Base-by-base conservation (phyloP, 176 grass and related monocot genomes). In the Oryza longistaminata region DNA sequence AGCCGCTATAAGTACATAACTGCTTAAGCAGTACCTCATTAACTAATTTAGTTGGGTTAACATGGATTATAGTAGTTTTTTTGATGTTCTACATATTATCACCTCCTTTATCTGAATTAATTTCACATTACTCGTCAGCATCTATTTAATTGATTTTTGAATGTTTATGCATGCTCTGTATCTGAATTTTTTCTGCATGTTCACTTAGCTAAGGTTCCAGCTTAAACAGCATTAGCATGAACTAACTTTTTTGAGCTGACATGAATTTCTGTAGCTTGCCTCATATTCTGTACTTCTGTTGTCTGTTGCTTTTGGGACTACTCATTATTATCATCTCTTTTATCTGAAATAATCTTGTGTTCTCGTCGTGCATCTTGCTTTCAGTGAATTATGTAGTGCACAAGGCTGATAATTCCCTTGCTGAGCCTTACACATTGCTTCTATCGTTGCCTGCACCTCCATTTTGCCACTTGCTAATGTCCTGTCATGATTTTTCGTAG, bases 401-500 rank as follows among this genome's bases (percentile, higher is more conserved):
- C n/a, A 35, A 35, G 24, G 24, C 58, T 13, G 53, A 68, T 29
- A 70, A 70, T 78, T 82, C 7, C 12, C 37, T 82, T 77, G 7
- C 13, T 19, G 3, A 1, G 13, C 37, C 14, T n/a, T 78, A 35
- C 7, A 40, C 9, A 6, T 50, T 9, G 70, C n/a, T 80, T 9
- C 0, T 86, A 3, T 34, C 44, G 9, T 24, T 75, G 14, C 40
- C 19, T 13, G 11, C 7, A 29, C n/a, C 26, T 72, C 4, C n/a
- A 11, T 10, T 61, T 68, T 75, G 37, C 45, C 16, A 16, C 5
- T 83, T 49, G 24, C 19, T 27, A 27, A 40, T 70, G 0, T 70
- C 74, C 79, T 42, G 11, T 9, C 78, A 64, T 82, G 12, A 48
- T 70, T 14, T 29, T 70, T 46, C 9, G 2, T 52, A 99, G 96